Conservation (phyloP, 2,329 filamentous ascomycete species). For the Aspergillus alliaceus region DNA sequence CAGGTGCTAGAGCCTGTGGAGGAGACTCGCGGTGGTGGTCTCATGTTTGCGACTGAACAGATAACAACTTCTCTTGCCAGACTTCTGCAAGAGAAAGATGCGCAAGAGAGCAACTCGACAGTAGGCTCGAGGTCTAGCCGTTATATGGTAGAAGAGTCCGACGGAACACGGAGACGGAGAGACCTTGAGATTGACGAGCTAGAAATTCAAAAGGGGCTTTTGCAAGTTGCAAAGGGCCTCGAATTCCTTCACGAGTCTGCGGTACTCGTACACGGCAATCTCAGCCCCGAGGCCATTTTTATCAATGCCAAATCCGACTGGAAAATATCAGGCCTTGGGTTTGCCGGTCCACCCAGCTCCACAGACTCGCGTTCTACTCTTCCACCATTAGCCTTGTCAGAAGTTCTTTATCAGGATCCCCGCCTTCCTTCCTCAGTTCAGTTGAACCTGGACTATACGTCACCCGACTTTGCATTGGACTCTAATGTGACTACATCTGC, state of each 20-base stretch:
- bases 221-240: slow-evolving; percentile 90
- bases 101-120: slow-evolving; percentile 71
- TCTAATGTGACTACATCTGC: slow-evolving; percentile 79
- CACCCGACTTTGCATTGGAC: slow-evolving; percentile 92
- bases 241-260: slow-evolving; percentile 96
- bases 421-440: slow-evolving; percentile 80
- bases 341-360: slow-evolving; percentile 77
- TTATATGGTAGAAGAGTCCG: slow-evolving; percentile 76
- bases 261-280: slow-evolving; percentile 86
- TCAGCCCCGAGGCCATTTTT: slow-evolving; percentile 90
- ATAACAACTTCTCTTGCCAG: slow-evolving; percentile 86
- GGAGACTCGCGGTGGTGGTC: slow-evolving; percentile 82
- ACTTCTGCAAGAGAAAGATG: slow-evolving; percentile 83
- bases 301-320: slow-evolving; percentile 98
- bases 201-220: slow-evolving; percentile 92
- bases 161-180: slow-evolving; percentile 69
- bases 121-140: slow-evolving; percentile 71
- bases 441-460: slow-evolving; percentile 88
- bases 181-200: slow-evolving; percentile 95
- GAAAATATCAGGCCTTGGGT: slow-evolving; percentile 95
- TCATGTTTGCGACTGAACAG: slow-evolving; percentile 94
- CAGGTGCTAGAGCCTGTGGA: slow-evolving; percentile 94
- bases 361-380: slow-evolving; percentile 74
- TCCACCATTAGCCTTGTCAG: slow-evolving; percentile 75
- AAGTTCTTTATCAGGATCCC: slow-evolving; percentile 81